Conservation (phyloP, 1,139 yeast genomes). For the Yamadazyma taylorii region DNA sequence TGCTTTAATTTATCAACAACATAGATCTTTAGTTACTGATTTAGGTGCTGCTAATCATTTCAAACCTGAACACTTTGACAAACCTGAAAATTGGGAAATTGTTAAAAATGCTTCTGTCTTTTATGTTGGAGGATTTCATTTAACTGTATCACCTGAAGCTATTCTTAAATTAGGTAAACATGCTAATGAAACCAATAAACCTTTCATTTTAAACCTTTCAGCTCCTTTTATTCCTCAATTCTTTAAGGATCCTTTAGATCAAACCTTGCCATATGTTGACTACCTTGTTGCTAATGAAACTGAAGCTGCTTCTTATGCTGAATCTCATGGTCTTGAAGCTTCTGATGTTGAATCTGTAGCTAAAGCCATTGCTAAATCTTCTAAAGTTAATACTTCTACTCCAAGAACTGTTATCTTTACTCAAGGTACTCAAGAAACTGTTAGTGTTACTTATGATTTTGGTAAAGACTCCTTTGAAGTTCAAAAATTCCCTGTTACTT, state of each 20-base stretch:
- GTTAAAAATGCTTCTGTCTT: slow-evolving; percentile 80
- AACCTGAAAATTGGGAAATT: slow-evolving; percentile 85
- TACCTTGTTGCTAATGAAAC: slow-evolving; percentile 93
- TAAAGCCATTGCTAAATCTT: slow-evolving; percentile 72
- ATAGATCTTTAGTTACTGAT: slow-evolving; percentile 94
- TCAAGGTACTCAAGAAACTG: slow-evolving; percentile 89
- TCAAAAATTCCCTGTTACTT: slow-evolving; percentile 64
- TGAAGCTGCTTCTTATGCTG: slow-evolving; percentile 94
- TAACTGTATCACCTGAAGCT: slow-evolving; percentile 96
- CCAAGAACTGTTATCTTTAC: slow-evolving; percentile 88
- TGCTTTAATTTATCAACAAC: slow-evolving; percentile 81
- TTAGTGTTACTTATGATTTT: slow-evolving; percentile 60
- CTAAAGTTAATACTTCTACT: slow-evolving; percentile 69
- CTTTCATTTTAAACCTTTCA: slow-evolving; percentile 81
- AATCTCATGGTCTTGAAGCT: slow-evolving; percentile 62
- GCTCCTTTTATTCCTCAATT: slow-evolving; percentile 97
- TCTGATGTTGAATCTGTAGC: slow-evolving; percentile 77
- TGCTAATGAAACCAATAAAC: slow-evolving; percentile 82
- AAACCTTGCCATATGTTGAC: slow-evolving; percentile 84
- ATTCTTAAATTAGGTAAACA: slow-evolving; percentile 87
- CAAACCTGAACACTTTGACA: slow-evolving; percentile 82
- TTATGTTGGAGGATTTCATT: slow-evolving; percentile 97
- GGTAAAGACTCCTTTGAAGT: slow-evolving; percentile 46
- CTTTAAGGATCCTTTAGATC: slow-evolving; percentile 88
- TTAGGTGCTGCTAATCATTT: slow-evolving; percentile 98